These are phyloP conservation scores for Thelonectria blattea DNA, from an alignment of 2,329 filamentous ascomycete species.

Conservation along the genomic window DNA sequence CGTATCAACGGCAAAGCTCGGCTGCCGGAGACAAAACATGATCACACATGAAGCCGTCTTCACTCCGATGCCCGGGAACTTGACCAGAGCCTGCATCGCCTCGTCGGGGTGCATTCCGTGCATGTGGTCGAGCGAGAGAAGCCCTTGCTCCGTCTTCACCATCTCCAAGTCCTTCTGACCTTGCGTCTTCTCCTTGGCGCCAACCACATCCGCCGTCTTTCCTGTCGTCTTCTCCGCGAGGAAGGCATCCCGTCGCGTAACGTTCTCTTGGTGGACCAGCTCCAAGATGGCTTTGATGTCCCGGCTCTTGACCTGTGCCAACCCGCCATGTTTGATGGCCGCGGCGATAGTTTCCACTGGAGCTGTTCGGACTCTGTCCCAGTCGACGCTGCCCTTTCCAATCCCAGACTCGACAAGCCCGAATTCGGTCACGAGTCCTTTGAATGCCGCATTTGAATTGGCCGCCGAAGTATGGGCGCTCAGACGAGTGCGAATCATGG, in stretches of 20 bases:
- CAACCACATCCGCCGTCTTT: constrained; percentile 20
- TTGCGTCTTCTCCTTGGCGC: constrained; percentile 32
- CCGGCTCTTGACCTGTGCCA: constrained; percentile 36
- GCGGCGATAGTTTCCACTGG: constrained; percentile 57
- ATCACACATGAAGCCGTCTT: constrained; percentile 40
- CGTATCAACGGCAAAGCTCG: constrained; percentile 39
- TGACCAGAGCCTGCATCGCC: constrained; percentile 37
- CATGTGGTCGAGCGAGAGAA: constrained; percentile 37
- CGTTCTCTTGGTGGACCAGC: constrained; percentile 36
- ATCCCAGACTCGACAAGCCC: constrained; percentile 34
- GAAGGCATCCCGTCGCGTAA: constrained; percentile 32
- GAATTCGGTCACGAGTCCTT: constrained; percentile 34
- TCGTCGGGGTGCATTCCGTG: constrained; percentile 38
- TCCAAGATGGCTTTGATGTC: constrained; percentile 38
- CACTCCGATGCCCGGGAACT: constrained; percentile 38
- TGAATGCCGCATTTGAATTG: constrained; percentile 38
- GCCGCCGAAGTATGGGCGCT: constrained; percentile 37
- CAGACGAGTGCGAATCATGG: constrained; percentile 36
- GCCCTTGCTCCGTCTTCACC: constrained; percentile 34
- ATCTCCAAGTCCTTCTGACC: constrained; percentile 38
- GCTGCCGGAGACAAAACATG: constrained; percentile 37
- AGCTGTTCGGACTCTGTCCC: constrained; percentile 35
- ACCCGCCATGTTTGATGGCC: constrained; percentile 63
- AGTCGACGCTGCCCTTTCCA: constrained; percentile 37
- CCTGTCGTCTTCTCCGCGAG: constrained; percentile 32